A percentile compares a stretch with the other conserved stretches of the same genome.
Conservation (phyloP, 129 eudicot genomes). For the Scalesia atractyloides region DNA sequence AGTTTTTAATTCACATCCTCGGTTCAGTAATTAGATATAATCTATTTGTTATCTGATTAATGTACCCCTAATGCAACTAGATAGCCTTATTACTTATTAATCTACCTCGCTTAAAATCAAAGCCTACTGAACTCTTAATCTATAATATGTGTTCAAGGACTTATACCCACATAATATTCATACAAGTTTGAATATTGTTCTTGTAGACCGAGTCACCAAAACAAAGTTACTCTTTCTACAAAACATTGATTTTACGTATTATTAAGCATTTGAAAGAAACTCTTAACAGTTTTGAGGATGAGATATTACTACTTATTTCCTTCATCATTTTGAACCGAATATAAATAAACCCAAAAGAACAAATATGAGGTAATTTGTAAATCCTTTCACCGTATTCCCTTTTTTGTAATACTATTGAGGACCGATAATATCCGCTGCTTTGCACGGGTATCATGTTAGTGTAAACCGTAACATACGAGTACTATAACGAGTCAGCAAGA, state of each 20-base stretch:
- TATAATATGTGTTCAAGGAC: not conserved
- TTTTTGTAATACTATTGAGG: not conserved
- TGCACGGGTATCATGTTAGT: too few relatives aligned
- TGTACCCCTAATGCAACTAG: too few relatives aligned
- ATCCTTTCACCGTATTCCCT: not conserved
- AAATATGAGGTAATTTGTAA: not conserved
- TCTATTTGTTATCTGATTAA: too few relatives aligned
- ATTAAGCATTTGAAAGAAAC: not conserved
- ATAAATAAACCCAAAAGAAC: not conserved
- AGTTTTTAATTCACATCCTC: too few relatives aligned
- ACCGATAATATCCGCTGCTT: too few relatives aligned
- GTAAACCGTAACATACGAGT: too few relatives aligned
- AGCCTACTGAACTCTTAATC: not conserved
- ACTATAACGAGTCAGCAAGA: not conserved
- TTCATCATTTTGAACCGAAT: not conserved
- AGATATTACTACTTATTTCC: not conserved
- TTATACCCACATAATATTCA: not conserved
- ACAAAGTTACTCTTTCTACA: not conserved
- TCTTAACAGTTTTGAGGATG: not conserved
- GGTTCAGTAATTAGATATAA: too few relatives aligned
- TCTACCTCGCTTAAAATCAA: not conserved
- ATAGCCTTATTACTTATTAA: too few relatives aligned
- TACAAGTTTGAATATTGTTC: too few relatives aligned
- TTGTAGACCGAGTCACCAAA: not conserved
- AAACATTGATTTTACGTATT: too few relatives aligned